These are phyloP conservation scores for Paraglomus occultum DNA, from an alignment of 192 early-diverging fungal genomes.

Conservation along the genomic window DNA sequence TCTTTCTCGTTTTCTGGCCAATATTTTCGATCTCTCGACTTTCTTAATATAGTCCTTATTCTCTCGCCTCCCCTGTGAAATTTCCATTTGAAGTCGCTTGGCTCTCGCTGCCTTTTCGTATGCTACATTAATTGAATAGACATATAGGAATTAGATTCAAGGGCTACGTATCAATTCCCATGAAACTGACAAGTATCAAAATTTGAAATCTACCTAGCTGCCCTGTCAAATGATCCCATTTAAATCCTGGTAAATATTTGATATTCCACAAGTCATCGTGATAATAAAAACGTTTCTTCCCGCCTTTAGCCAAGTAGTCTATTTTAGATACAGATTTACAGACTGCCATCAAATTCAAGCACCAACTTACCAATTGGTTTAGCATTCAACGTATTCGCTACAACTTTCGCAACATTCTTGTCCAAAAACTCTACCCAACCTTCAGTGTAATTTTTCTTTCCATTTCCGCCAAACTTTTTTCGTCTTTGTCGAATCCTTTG, in stretches of 20 bases:
- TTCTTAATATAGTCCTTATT: constrained; percentile 84
- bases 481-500: constrained; percentile 71
- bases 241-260: constrained; percentile 94
- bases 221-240: constrained; percentile 94
- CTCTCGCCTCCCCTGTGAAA: constrained; percentile 81
- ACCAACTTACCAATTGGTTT: constrained; percentile 62
- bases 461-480: constrained; percentile 85
- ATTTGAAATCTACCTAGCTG: constrained; percentile 78
- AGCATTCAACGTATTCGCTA: constrained; percentile 78
- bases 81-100: constrained; percentile 80
- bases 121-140: constrained; percentile 38
- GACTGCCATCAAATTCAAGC: neutral
- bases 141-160: neutral
- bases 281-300: constrained; percentile 81
- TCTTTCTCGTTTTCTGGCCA: constrained; percentile 68
- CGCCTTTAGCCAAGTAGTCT: too few species aligned
- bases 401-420: constrained; percentile 82
- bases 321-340: neutral
- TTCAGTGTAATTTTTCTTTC: constrained; percentile 82
- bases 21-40: constrained; percentile 88
- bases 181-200: neutral
- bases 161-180: neutral
- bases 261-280: constrained; percentile 98
- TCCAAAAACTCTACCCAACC: constrained; percentile 98
- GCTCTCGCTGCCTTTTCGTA: constrained; percentile 73